phyloP scores from a whole-genome alignment of 768 basidiomycete species.

The button mushroom (Agaricus bisporus) region DNA sequence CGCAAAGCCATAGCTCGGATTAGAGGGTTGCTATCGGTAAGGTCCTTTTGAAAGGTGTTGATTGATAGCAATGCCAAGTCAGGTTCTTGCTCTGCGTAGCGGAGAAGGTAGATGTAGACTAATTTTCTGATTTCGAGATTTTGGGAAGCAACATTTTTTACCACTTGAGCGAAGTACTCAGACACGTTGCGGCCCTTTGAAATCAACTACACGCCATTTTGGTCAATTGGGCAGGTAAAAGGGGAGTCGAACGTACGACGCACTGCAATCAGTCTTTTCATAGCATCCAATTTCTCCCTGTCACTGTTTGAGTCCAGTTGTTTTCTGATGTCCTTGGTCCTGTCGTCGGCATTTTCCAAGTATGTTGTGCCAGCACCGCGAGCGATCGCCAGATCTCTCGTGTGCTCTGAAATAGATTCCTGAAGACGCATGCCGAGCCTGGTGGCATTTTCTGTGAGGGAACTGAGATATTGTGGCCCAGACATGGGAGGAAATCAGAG shows the following conservation, averaged over 20 bases:
- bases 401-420: constrained; percentile 77
- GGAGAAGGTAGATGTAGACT: constrained; percentile 94
- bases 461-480: constrained; percentile 37
- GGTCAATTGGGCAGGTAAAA: not conserved
- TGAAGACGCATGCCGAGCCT: constrained; percentile 78
- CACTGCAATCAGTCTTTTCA: constrained; percentile 93
- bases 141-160: constrained; percentile 91
- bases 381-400: constrained; percentile 62
- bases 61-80: constrained; percentile 94
- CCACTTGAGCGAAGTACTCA: constrained; percentile 92
- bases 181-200: constrained; percentile 90
- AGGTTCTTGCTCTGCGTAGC: constrained; percentile 89
- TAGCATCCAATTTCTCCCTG: constrained; percentile 86
- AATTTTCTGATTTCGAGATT: constrained; percentile 94
- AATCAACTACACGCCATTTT: constrained; percentile 56
- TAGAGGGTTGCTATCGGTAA: constrained; percentile 86
- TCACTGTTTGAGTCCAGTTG: constrained; percentile 88
- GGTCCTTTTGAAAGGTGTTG: constrained; percentile 97
- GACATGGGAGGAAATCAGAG: constrained; percentile 25
- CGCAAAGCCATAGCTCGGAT: constrained; percentile 96
- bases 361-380: constrained; percentile 51
- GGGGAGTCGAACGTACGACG: constrained; percentile 22
- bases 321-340: constrained; percentile 65
- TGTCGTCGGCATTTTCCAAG: constrained; percentile 71
- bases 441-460: constrained; percentile 77